Base-by-base conservation (phyloP, 345 rosid genomes). In the Populus simonii region DNA sequence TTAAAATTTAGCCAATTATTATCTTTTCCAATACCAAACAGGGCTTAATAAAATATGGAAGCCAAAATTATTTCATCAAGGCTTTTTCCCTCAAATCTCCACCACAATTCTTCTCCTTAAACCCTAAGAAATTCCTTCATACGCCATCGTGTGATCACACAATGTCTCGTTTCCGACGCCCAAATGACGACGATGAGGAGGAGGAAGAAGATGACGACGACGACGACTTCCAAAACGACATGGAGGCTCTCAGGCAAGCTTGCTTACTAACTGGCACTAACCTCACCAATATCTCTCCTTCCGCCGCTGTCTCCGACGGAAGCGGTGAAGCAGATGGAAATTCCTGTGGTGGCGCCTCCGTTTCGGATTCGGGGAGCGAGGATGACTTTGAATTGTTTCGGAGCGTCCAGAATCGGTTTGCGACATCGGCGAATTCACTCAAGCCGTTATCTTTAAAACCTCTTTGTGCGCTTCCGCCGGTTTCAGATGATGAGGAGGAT, bases 181-280 rank as follows among this genome's bases (percentile, higher is more conserved):
- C 22, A 22, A 76, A 62, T 84, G 89, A 82, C 55, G 90, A 82
- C 6, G 86, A 79, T 66, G 91, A 79, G 7, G 82, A 71, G 0
- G 89, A 79, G 2, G 85, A 80, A 74, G 78, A 38, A 78, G 86
- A 80, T 45, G 92, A 87, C 2, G 82, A 78, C 66, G 88, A 79
- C 61, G 89, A 85, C 47, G 80, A 66, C 1, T 88, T 96, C 33
- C 84, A 80, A 3, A 93, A 91, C 70, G 99, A 92, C 84, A 76
- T 93, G 85, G 99, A 93, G 77, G 94, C 93, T 33, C 82, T 95
- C 68, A 83, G 91, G 80, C 90, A 84, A 67, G 98, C 98, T 62
- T 95, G 92, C 83, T 66, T 85, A 17, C 74, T 85, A 17, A 36
- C 94, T 23, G 94, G 90, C 35, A 47, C 90, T 39, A 84, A 87